These are phyloP conservation scores for Neurospora tetrasperma DNA, from an alignment of 495 filamentous ascomycete genomes.

Conservation along the genomic window DNA sequence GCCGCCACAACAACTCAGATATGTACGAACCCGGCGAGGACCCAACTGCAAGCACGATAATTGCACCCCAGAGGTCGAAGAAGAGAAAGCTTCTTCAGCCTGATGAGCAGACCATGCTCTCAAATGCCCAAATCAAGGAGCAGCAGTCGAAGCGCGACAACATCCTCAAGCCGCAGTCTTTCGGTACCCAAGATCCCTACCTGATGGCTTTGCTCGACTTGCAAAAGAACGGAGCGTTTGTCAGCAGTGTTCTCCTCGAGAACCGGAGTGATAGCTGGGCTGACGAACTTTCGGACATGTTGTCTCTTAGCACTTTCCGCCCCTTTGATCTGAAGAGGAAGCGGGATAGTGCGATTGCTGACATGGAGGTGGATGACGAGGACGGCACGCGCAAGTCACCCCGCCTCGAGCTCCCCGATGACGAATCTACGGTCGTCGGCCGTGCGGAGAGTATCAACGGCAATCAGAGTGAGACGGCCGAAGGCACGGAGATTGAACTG, in stretches of 20 bases:
- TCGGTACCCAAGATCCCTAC: conserved; percentile 76
- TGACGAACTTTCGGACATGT: conserved; percentile 75
- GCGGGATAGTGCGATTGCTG: conserved; percentile 78
- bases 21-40: conserved; percentile 50
- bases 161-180: conserved; percentile 68
- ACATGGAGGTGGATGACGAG: conserved; percentile 58
- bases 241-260: conserved; percentile 67
- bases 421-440: conserved; percentile 36
- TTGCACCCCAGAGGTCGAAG: conserved; percentile 58
- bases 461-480: conserved; percentile 36
- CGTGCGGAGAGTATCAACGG: conserved; percentile 41
- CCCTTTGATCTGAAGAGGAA: conserved; percentile 85
- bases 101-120: conserved; percentile 54
- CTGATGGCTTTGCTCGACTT: conserved; percentile 80
- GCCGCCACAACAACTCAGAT: conserved; percentile 39
- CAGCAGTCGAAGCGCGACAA: conserved; percentile 70
- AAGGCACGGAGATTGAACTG: conserved; percentile 52
- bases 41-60: conserved; percentile 26
- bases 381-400: conserved; percentile 51
- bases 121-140: conserved; percentile 53
- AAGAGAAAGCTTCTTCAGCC: conserved; percentile 63
- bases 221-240: conserved; percentile 81
- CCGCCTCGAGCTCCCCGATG: conserved; percentile 58
- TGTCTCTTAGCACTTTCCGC: conserved; percentile 72
- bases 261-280: conserved; percentile 73